phyloP scores from a whole-genome alignment of 2,329 filamentous ascomycete genomes.

The Alternaria rosae region DNA sequence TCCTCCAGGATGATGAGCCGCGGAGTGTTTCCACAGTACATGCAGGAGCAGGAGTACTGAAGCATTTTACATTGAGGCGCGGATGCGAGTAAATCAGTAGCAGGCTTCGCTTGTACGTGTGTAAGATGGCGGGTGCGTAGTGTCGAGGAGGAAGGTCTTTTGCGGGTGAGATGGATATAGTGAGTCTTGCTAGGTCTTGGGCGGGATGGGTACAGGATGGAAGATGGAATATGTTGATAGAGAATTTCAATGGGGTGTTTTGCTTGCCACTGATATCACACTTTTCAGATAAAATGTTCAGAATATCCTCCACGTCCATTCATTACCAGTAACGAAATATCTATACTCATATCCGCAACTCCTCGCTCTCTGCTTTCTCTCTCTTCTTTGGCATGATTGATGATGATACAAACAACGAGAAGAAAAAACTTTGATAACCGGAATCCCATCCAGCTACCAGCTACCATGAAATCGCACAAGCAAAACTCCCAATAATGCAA shows the following conservation, averaged over 20 bases:
- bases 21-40: not conserved
- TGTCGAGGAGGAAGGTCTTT: not conserved
- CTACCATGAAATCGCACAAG: not conserved
- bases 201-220: not conserved
- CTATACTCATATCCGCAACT: not conserved
- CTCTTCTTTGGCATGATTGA: not conserved
- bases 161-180: not conserved
- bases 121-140: not conserved
- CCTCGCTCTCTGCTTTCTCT: not conserved
- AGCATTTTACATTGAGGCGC: not conserved
- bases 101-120: not conserved
- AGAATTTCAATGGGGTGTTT: not conserved
- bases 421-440: not conserved
- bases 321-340: not conserved
- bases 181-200: not conserved
- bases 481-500: not conserved
- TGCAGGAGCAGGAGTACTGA: not conserved
- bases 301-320: not conserved
- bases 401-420: not conserved
- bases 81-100: not conserved
- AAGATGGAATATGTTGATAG: not conserved
- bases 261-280: not conserved
- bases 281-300: not conserved
- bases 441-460: not conserved
- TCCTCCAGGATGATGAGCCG: not conserved